Evolutionary conservation across 305 asterid genomes (phyloP), one percentile per base, ranked within the genome.

Genomic region (Euphrasia arctica): DNA sequence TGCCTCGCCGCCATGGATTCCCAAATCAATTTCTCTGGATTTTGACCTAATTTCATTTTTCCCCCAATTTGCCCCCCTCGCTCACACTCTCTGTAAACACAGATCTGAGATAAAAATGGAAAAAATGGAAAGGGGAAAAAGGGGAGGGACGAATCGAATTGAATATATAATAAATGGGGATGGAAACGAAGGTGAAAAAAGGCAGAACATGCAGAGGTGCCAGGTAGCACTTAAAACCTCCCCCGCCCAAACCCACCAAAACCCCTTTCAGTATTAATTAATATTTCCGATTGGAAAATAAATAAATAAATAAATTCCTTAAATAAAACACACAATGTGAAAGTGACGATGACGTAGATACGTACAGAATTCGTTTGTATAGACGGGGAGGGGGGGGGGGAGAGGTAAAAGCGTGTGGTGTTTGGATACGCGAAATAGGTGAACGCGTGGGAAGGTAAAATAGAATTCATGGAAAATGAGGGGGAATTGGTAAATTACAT

Each of bases 1-100:
- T 43, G 67, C 42, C 32, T 72, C 71, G 1, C 77, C 60, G 3
- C 78, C 86, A 84, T 72, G 67, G 88, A 81, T 55, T 85, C 89
- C 97, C 97, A 90, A 32, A 80, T 61, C 2, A 78, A 67, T 61
- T 88, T 91, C 39, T 85, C 95, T 1, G 86, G 60, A 51, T 80
- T 85, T 10, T 85, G 89, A 42, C 49, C 73, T 48, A 75, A 68
- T 51, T 86, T 88, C 96, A 88, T 88, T 47, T 11, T 15, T 18
- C 0, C 3, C 55, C 7, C 27, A 4, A 50, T 6, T 13, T 14
- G 2, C 5, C 15, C 0, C 8, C 18, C 18, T 42, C 10, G 3
- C 12, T 42, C 12, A 4, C 12, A 59, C 10, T 62, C 10, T 62
- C 27, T 47, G 15, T 61, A 13, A 54, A 15, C 31, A 41, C 70